Evolutionary conservation across 176 grass and related monocot genomes (phyloP).

Genomic region (Chrysopogon serrulatus): DNA sequence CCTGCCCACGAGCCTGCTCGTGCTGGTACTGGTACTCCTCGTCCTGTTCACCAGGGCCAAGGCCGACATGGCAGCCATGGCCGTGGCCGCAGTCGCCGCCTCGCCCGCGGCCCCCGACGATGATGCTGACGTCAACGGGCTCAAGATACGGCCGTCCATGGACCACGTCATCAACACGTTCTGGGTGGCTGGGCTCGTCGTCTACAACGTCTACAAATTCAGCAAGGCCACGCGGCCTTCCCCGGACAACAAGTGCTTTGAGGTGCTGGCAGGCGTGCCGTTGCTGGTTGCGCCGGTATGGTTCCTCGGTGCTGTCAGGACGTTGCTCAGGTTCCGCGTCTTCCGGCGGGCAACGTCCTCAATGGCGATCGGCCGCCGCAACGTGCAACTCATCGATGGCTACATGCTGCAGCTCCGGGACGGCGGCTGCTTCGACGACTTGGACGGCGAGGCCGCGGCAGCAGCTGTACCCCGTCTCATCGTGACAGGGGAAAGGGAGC

Average conservation of each 20-base stretch:
- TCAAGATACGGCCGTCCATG: neutral
- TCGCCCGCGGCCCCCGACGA: neutral
- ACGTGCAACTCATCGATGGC: neutral
- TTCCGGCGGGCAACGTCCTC: neutral
- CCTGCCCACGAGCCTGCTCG: accelerated
- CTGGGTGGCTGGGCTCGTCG: neutral
- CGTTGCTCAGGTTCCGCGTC: neutral
- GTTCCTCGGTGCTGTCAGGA: neutral
- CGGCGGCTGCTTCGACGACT: neutral
- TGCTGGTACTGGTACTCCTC: neutral
- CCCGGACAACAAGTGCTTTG: no score
- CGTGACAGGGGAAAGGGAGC: neutral
- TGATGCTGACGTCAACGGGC: neutral
- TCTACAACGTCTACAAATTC: neutral
- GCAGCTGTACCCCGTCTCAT: neutral
- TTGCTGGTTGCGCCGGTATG: neutral
- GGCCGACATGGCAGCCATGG: neutral
- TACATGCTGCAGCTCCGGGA: neutral
- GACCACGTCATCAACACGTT: neutral
- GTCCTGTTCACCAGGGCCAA: neutral
- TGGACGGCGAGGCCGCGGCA: no score
- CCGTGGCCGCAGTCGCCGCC: neutral
- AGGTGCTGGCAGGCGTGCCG: neutral
- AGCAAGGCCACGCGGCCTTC: neutral
- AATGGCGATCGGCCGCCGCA: neutral